Evolutionary conservation across 768 basidiomycete species (phyloP).

Genomic region (Calocera viscosa): DNA sequence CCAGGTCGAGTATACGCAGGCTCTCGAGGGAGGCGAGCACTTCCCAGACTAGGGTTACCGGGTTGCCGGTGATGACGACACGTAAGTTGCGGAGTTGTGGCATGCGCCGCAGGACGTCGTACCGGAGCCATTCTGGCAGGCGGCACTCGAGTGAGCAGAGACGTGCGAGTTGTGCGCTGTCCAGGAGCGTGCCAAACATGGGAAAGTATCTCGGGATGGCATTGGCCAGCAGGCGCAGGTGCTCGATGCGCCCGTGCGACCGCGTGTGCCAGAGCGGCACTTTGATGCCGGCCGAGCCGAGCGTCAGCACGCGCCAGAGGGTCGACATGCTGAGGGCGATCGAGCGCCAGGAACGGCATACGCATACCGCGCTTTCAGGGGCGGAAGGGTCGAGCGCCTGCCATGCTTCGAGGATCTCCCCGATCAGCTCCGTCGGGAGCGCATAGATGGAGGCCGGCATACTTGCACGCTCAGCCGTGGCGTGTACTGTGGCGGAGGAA

Average conservation of each 20-base stretch:
- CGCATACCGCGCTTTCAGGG: neutral
- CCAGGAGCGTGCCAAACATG: neutral
- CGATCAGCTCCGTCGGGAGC: neutral
- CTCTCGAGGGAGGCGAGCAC: neutral
- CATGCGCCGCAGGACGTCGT: neutral
- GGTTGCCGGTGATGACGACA: neutral
- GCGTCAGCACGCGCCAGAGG: neutral
- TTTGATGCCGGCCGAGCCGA: neutral
- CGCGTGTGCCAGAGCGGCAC: neutral
- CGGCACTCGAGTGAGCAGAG: neutral
- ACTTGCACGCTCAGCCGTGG: neutral
- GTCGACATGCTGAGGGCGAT: neutral
- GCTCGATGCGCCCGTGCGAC: neutral
- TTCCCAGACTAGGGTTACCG: neutral
- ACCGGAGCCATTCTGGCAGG: neutral
- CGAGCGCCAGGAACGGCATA: neutral
- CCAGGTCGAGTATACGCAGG: neutral
- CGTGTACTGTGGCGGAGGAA: neutral
- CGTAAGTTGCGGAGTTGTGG: neutral
- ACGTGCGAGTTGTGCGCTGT: neutral
- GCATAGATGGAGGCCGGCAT: neutral
- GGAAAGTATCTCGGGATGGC: neutral
- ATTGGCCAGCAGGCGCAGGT: neutral
- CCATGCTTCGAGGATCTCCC: neutral
- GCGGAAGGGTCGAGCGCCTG: neutral